Base-by-base conservation (phyloP, 495 filamentous ascomycete species). In the Delitschia confertaspora region DNA sequence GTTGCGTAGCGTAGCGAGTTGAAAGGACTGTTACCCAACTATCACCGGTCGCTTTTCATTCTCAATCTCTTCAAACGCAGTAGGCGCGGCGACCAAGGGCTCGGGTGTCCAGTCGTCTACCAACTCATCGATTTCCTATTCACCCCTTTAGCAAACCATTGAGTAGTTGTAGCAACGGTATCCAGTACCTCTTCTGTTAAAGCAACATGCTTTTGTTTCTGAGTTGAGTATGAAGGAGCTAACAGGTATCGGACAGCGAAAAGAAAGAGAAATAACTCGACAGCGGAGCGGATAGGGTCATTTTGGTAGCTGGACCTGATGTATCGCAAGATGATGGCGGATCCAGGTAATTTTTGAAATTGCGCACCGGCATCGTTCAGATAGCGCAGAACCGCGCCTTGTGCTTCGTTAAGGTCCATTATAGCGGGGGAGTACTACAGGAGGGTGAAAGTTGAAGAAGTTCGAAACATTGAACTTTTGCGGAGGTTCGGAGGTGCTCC, bases 21-120 rank as follows among this genome's bases (percentile, higher is more conserved):
- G 29, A 19, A 9, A 17, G 13, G 38, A 38, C 49, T 47, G 65
- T 57, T 76, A 93, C 86, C 88, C 89, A 38, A 88, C 77, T 60
- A 96, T 81, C 4, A 96, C 73, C 0, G 88, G 82, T 10, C 85
- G 62, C 64, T 79, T 93, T 50, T 95, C 89, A 45, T 80, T 75
- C 60, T 95, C 88, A 38, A 72, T 66, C 57, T 83, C 79, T 60
- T 96, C 88, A 33, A 88, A 68, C 1, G 71, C 52, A 10, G 81
- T 86, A 17, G 74, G 76, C 6, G 70, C 64, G 6, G 80, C 74
- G 14, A 95, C 88, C 10, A 99, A 70, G 3, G 91, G 88, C 61
- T 99, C 91, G 0, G 91, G 91, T 2, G 78, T 84, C 91, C 91
- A 99, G 49, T 99, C 91, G 33, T 93, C 89, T 14, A 99, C 85